Percentiles rank a stretch among this genome's conserved stretches.
Evolutionary conservation across 2,329 filamentous ascomycete species (phyloP).

Genomic region (Alternaria atra): DNA sequence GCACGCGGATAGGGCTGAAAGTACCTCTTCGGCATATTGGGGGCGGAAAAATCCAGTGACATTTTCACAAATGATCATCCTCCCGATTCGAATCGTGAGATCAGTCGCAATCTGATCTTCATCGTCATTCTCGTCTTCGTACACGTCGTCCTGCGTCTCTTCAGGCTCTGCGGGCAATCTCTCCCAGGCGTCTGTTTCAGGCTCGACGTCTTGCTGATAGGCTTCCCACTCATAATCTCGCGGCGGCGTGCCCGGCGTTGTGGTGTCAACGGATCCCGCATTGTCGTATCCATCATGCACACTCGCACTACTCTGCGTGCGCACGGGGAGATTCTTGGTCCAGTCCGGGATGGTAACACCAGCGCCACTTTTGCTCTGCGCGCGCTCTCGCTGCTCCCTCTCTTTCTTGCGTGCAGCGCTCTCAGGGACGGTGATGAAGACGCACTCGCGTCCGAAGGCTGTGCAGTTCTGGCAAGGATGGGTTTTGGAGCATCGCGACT

Average conservation of each 20-base stretch:
- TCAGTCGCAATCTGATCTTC: conserved; percentile 51
- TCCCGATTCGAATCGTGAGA: conserved; percentile 50
- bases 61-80: conserved; percentile 53
- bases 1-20: conserved; percentile 27
- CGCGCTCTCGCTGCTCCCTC: conserved; percentile 46
- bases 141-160: conserved; percentile 50
- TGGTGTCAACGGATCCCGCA: conserved; percentile 44
- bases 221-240: conserved; percentile 53
- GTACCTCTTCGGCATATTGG: conserved; percentile 53
- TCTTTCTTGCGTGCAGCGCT: conserved; percentile 50
- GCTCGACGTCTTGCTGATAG: conserved; percentile 51
- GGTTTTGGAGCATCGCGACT: conserved; percentile 52
- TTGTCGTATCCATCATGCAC: conserved; percentile 40
- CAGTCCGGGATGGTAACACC: conserved; percentile 43
- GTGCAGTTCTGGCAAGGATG: conserved; percentile 53
- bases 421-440: conserved; percentile 52
- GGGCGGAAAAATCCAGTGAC: conserved; percentile 51
- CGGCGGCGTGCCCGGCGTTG: conserved; percentile 49
- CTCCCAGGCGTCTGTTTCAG: conserved; percentile 50
- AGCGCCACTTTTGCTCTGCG: conserved; percentile 37
- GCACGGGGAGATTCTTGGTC: conserved; percentile 49
- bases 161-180: conserved; percentile 48
- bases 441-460: conserved; percentile 50
- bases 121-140: conserved; percentile 51
- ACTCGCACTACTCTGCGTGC: conserved; percentile 38